phyloP scores from a whole-genome alignment of 805 yeast species.

The Yamadazyma philogaea region DNA sequence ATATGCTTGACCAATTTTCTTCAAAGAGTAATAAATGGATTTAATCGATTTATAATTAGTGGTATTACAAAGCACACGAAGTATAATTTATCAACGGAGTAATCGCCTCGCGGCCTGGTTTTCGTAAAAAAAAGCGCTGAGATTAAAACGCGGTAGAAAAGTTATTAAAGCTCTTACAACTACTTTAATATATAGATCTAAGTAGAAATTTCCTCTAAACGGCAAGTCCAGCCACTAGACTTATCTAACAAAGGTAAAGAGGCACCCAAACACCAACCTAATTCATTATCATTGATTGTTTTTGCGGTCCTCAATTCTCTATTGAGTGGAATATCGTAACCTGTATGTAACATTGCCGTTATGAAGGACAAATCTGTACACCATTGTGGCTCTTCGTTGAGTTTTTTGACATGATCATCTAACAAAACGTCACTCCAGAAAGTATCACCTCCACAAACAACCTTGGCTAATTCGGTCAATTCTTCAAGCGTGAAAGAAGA shows the following conservation, averaged over 20 bases:
- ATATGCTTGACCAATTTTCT: too few relatives aligned
- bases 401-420: constrained; percentile 61
- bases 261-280: constrained; percentile 99
- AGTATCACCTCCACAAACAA: constrained; percentile 81
- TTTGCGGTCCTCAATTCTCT: constrained; percentile 92
- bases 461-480: constrained; percentile 71
- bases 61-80: too few relatives aligned
- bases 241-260: constrained; percentile 83
- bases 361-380: constrained; percentile 90
- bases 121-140: too few relatives aligned
- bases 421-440: constrained; percentile 72
- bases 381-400: constrained; percentile 85
- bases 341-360: constrained; percentile 87
- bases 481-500: constrained; percentile 81
- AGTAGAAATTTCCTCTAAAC: constrained; percentile 22
- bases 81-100: too few relatives aligned
- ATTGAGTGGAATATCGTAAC: constrained; percentile 87
- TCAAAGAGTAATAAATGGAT: too few relatives aligned
- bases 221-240: constrained; percentile 69
- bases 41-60: too few relatives aligned
- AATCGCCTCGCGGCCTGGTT: too few relatives aligned
- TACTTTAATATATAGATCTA: neutral
- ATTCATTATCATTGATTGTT: constrained; percentile 81
- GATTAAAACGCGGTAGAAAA: too few relatives aligned
- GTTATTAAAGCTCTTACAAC: too few relatives aligned